phyloP scores from a whole-genome alignment of 495 filamentous ascomycete species.

The Daldinia decipiens region DNA sequence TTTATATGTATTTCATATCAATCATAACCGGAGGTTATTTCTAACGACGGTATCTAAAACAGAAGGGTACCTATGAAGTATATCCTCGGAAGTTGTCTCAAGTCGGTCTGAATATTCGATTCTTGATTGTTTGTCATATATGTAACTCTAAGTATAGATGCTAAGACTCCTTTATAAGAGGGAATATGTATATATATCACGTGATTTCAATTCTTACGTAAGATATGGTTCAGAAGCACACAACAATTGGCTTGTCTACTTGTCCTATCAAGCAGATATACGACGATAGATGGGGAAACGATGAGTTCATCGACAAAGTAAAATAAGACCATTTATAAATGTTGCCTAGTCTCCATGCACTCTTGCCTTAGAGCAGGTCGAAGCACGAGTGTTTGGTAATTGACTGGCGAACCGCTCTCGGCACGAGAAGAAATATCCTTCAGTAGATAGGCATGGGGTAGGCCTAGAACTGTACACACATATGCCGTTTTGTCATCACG shows the following conservation, averaged over 20 bases:
- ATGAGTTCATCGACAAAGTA: slow-evolving; percentile 3
- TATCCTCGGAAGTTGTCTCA: not conserved
- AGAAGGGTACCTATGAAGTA: not conserved
- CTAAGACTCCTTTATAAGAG: too few relatives aligned
- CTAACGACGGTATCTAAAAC: slow-evolving; percentile 2
- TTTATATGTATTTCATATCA: slow-evolving; percentile 4
- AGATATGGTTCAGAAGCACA: not conserved
- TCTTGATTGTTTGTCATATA: not conserved
- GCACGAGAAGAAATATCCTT: slow-evolving; percentile 95
- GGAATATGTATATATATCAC: not conserved
- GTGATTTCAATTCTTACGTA: not conserved
- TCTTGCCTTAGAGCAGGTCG: slow-evolving; percentile 65
- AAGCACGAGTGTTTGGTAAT: slow-evolving; percentile 92
- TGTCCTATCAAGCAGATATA: not conserved
- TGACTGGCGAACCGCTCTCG: slow-evolving; percentile 80
- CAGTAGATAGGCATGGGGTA: slow-evolving; percentile 81
- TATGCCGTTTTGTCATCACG: slow-evolving; percentile 73
- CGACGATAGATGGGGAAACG: not conserved
- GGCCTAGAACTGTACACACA: slow-evolving; percentile 98
- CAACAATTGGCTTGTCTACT: not conserved
- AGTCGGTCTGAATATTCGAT: not conserved
- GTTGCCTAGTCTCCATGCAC: slow-evolving; percentile 93
- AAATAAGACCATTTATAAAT: slow-evolving; percentile 51
- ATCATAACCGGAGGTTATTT: not conserved
- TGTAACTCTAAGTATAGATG: not conserved